These are phyloP conservation scores for Penicillium canariense DNA, from an alignment of 495 filamentous ascomycete genomes.

Conservation along the genomic window DNA sequence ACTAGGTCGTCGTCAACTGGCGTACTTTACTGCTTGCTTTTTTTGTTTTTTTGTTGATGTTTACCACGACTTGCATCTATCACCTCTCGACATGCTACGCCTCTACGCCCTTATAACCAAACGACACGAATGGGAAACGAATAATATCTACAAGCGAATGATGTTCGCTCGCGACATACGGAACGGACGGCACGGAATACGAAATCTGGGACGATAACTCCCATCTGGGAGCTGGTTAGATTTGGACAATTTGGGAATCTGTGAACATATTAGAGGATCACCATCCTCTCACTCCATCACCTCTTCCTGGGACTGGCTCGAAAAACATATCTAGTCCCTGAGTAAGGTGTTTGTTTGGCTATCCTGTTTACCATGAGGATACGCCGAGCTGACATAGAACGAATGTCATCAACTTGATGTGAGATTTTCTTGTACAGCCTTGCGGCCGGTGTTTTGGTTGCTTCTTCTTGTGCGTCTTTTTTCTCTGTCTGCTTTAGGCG, in stretches of 20 bases:
- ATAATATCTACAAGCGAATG: conserved; percentile 29
- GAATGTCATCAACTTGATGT: conserved; percentile 1
- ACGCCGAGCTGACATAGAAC: conserved; percentile 2
- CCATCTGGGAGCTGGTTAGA: conserved; percentile 14
- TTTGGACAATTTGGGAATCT: conserved; percentile 21
- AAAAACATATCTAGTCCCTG: neutral
- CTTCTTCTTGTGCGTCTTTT: neutral
- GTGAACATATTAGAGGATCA: conserved; percentile 24
- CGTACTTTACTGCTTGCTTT: neutral
- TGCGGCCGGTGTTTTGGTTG: conserved; percentile 11
- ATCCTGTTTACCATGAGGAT: neutral
- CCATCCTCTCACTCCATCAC: conserved; percentile 11
- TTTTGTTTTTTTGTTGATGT: conserved; percentile 20
- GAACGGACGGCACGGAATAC: conserved; percentile 13
- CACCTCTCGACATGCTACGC: conserved; percentile 14
- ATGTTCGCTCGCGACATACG: conserved; percentile 13
- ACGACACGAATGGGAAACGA: conserved; percentile 36
- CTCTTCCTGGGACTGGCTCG: neutral
- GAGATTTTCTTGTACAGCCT: conserved; percentile 16
- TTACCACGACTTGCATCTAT: conserved; percentile 13
- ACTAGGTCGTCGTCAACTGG: conserved; percentile 20
- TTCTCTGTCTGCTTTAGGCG: conserved; percentile 5
- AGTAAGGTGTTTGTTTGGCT: neutral
- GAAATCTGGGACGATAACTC: conserved; percentile 15
- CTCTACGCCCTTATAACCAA: conserved; percentile 21